A percentile compares a stretch with the other conserved stretches of the same genome.
Evolutionary conservation across 768 basidiomycete genomes (phyloP).

Genomic region (Boletus patriciae): DNA sequence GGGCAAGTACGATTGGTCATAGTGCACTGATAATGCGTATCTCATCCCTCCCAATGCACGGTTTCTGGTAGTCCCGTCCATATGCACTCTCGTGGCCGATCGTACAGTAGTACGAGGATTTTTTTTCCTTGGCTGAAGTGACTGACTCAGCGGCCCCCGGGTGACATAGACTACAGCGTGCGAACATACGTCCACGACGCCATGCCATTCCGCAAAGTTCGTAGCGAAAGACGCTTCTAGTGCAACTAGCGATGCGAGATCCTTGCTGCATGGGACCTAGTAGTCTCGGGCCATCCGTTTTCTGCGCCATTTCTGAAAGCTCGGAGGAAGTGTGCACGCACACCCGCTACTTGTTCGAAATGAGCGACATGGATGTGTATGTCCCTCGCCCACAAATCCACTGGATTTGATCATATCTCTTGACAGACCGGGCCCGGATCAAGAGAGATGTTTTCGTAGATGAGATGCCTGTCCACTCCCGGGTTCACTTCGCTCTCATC

Average conservation of each 20-base stretch:
- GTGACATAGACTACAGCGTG: neutral
- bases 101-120: too few relatives aligned
- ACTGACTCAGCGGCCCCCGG: neutral
- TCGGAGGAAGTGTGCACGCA: neutral
- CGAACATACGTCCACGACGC: neutral
- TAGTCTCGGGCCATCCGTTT: neutral
- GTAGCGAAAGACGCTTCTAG: neutral
- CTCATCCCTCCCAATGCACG: neutral
- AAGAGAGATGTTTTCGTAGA: neutral
- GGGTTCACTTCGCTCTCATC: too few relatives aligned
- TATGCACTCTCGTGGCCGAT: neutral
- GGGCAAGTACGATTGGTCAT: neutral
- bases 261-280: neutral
- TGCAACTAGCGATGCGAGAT: neutral
- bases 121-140: neutral
- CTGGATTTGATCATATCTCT: neutral
- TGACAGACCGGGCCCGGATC: neutral
- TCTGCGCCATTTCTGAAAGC: neutral
- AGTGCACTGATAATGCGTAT: too few relatives aligned
- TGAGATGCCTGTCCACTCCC: neutral
- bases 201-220: too few relatives aligned
- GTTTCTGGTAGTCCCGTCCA: neutral
- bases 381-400: neutral
- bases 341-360: too few relatives aligned
- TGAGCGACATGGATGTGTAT: too few relatives aligned